Evolutionary conservation across 1,284 basidiomycete genomes (phyloP).

Genomic region (Cryptococcus sp.): DNA sequence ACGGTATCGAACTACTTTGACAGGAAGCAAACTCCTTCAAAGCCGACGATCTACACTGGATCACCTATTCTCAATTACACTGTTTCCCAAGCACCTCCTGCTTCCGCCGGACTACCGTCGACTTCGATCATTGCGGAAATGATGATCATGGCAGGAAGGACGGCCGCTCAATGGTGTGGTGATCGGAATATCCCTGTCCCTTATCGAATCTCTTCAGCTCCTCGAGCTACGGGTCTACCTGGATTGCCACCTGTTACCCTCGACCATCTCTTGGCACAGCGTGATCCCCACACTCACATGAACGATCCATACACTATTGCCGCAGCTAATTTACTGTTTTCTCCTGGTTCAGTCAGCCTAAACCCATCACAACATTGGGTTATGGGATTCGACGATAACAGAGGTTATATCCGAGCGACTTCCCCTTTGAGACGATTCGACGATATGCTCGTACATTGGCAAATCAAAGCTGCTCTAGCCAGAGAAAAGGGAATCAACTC

Average conservation of each 20-base stretch:
- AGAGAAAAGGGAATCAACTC: constrained; percentile 8
- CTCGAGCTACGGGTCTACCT: constrained; percentile 19
- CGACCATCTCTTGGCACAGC: constrained; percentile 30
- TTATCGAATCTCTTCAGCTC: constrained; percentile 56
- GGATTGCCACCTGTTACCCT: constrained; percentile 14
- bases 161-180: constrained; percentile 67
- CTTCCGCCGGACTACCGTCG: not conserved
- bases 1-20: constrained; percentile 18
- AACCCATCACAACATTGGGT: constrained; percentile 55
- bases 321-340: constrained; percentile 1
- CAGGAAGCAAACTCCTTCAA: constrained; percentile 8
- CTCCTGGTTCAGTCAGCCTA: not conserved
- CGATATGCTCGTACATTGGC: constrained; percentile 88
- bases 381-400: constrained; percentile 60
- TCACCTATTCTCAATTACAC: constrained; percentile 58
- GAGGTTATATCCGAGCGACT: constrained; percentile 76
- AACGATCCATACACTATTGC: constrained; percentile 18
- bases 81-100: constrained; percentile 24
- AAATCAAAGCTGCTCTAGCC: constrained; percentile 72
- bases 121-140: constrained; percentile 64
- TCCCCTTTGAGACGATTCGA: constrained; percentile 80
- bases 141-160: constrained; percentile 77
- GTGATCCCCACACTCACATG: constrained; percentile 33
- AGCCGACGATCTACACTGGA: constrained; percentile 53
- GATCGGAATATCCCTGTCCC: constrained; percentile 63